phyloP scores from a whole-genome alignment of 352 stramenopile genomes.

The Phytophthora macrochlamydospora region DNA sequence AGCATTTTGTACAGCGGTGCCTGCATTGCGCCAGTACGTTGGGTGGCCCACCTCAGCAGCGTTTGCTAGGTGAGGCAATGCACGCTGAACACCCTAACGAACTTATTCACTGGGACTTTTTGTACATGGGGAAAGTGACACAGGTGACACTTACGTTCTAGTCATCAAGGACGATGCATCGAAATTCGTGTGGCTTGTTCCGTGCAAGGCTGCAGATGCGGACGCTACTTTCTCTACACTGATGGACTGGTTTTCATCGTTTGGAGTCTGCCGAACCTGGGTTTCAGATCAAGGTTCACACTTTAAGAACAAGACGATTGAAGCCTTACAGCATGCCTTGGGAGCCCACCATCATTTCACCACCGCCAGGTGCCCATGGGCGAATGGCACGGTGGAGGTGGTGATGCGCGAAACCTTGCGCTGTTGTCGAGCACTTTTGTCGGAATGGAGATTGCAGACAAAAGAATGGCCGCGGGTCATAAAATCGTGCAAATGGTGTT shows the following conservation, averaged over 20 bases:
- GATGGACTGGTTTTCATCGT: constrained; percentile 31
- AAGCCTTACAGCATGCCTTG: constrained; percentile 8
- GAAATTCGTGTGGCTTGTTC: constrained; percentile 28
- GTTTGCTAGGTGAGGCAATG: constrained; percentile 22
- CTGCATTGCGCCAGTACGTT: constrained; percentile 17
- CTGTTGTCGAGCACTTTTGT: constrained; percentile 2
- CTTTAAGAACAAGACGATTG: constrained; percentile 36
- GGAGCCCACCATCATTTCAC: constrained; percentile 32
- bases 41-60: neutral
- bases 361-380: constrained; percentile 27
- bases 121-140: constrained; percentile 14
- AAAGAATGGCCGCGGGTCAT: constrained; percentile 5
- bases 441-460: neutral
- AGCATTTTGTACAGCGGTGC: constrained; percentile 14
- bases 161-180: constrained; percentile 39
- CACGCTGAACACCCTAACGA: constrained; percentile 39
- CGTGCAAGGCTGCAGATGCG: constrained; percentile 7
- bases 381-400: constrained; percentile 40
- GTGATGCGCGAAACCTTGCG: constrained; percentile 29
- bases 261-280: constrained; percentile 25
- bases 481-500: constrained; percentile 1
- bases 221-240: constrained; percentile 3
- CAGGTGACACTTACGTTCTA: constrained; percentile 21
- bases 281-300: constrained; percentile 31
- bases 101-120: constrained; percentile 40